Base-by-base conservation (phyloP, 2,329 filamentous ascomycete genomes). In the Myriosclerotinia curreyana region DNA sequence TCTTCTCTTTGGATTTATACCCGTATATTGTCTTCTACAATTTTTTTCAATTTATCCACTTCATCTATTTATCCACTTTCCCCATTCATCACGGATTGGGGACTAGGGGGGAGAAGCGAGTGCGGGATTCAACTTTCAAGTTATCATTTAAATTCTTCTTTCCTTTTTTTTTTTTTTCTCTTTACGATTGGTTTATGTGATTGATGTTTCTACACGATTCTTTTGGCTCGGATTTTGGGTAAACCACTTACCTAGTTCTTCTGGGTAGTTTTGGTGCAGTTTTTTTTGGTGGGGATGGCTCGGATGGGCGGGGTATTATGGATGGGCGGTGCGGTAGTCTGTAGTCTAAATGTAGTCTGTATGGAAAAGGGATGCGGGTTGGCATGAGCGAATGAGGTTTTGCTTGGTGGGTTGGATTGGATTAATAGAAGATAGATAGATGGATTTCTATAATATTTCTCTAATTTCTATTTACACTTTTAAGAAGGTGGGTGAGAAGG, bases 141-240 rank as follows among this genome's bases (percentile, higher is more conserved):
- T 38, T 38, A 38, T 9, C n/a, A n/a, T n/a, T n/a, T n/a, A n/a
- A n/a, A n/a, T n/a, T n/a, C n/a, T n/a, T n/a, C n/a, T n/a, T n/a
- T 14, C 11, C 12, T 14, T 25, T 48, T 48, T 58, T 36, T 12
- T 48, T 58, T 46, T 55, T 53, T 42, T 38, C 20, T 31, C 42
- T 25, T 63, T 50, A 63, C 36, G 61, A 58, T 42, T 49, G 17
- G 38, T 58, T 49, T 34, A 58, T 49, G 34, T 58, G 52, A 63
- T 55, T 63, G 61, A 63, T 58, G 52, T 42, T 63, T n/a, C 50
- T 63, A 63, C 25, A 59, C 44, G 61, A 62, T 56, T 62, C 54
- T 58, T 58, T 44, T 59, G 44, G 52, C 61, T 56, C 25, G 17
- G 52, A 31, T 9, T 22, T 61, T 54, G 34, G 14, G 28, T 31